phyloP scores from a whole-genome alignment of 1,284 basidiomycete genomes.

The Veloporphyrellus conicus region DNA sequence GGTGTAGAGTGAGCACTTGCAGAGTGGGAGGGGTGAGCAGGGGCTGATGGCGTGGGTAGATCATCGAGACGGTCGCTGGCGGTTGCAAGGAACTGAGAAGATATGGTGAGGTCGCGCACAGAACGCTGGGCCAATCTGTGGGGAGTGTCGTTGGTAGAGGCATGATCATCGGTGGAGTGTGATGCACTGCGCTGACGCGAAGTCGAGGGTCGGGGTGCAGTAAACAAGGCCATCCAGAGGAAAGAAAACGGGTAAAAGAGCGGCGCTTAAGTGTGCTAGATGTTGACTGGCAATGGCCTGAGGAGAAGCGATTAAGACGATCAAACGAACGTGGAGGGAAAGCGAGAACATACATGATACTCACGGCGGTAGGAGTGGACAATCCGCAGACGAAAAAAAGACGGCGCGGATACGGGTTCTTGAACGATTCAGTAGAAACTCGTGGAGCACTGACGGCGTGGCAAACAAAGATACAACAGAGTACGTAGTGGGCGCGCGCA shows the following conservation, averaged over 20 bases:
- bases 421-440: neutral
- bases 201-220: neutral
- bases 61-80: slow-evolving; percentile 12
- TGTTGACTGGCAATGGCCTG: slow-evolving; percentile 18
- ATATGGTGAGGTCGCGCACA: slow-evolving; percentile 14
- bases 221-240: slow-evolving; percentile 17
- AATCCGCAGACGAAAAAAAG: slow-evolving; percentile 1
- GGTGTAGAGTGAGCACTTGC: slow-evolving; percentile 27
- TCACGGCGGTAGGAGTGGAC: neutral
- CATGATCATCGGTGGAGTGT: slow-evolving; percentile 19
- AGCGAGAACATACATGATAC: slow-evolving; percentile 22
- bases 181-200: slow-evolving; percentile 17
- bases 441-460: neutral
- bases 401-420: neutral
- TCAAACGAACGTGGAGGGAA: neutral
- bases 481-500: slow-evolving; percentile 12
- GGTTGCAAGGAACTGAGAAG: slow-evolving; percentile 20
- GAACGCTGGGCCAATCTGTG: slow-evolving; percentile 12
- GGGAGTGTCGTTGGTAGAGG: slow-evolving; percentile 6
- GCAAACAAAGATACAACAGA: slow-evolving; percentile 18
- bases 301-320: slow-evolving; percentile 1
- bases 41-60: slow-evolving; percentile 3
- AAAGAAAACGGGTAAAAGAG: slow-evolving; percentile 1
- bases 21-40: slow-evolving; percentile 1
- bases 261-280: neutral